phyloP scores from a whole-genome alignment of 1,284 basidiomycete species.

The Apiotrichum siamense region DNA sequence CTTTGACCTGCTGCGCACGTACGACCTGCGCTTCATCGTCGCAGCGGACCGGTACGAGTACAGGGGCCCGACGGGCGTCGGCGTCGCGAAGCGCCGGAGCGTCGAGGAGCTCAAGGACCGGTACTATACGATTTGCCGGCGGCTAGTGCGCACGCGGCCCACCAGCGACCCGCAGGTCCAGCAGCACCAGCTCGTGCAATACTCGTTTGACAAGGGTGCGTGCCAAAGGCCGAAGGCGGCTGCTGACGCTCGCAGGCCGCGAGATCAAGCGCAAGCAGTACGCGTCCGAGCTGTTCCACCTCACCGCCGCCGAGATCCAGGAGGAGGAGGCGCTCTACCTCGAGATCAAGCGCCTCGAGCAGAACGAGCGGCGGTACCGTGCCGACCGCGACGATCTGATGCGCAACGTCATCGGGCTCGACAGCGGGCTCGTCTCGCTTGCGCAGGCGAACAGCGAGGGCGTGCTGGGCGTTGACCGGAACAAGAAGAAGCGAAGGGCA shows the following conservation, averaged over 20 bases:
- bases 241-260: conserved; percentile 55
- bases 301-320: conserved; percentile 80
- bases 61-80: conserved; percentile 17
- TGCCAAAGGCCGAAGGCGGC: background rate
- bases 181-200: conserved; percentile 61
- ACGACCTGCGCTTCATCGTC: conserved; percentile 85
- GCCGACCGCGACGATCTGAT: conserved; percentile 86
- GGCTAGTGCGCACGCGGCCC: conserved; percentile 74
- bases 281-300: conserved; percentile 72
- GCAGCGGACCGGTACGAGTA: conserved; percentile 85
- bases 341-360: conserved; percentile 89
- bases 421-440: conserved; percentile 68
- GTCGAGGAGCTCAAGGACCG: conserved; percentile 92
- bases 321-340: conserved; percentile 96
- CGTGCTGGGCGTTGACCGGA: conserved; percentile 43
- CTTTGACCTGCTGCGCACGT: conserved; percentile 72
- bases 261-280: conserved; percentile 87
- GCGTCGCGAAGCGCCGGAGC: conserved; percentile 50
- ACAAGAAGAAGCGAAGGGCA: conserved; percentile 43
- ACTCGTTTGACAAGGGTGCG: conserved; percentile 76
- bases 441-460: conserved; percentile 36
- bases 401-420: conserved; percentile 72
- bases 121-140: conserved; percentile 88
- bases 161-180: conserved; percentile 68
- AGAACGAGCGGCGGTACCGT: conserved; percentile 81